phyloP scores from a whole-genome alignment of 768 basidiomycete species.

The Chalciporus sphaerocephalus region DNA sequence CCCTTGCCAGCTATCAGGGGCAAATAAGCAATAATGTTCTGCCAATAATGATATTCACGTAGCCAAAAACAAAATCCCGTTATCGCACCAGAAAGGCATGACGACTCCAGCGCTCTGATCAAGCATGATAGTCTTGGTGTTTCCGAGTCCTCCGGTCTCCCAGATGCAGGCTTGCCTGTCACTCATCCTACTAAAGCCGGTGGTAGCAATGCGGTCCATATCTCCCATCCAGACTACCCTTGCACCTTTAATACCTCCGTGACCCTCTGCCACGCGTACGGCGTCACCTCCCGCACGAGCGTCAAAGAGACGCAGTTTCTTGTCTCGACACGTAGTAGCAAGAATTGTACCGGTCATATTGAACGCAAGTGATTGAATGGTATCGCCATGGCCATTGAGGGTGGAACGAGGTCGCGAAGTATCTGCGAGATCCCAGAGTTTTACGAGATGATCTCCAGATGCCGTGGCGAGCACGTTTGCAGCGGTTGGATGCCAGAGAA shows the following conservation, averaged over 20 bases:
- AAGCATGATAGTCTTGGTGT: slow-evolving; percentile 70
- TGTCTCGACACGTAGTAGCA: slow-evolving; percentile 88
- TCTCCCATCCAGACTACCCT: slow-evolving; percentile 91
- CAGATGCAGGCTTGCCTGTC: slow-evolving; percentile 88
- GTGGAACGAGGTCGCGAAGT: slow-evolving; percentile 59
- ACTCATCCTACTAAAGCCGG: slow-evolving; percentile 95
- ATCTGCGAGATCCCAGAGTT: slow-evolving; percentile 86
- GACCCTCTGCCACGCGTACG: slow-evolving; percentile 78
- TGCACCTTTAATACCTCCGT: slow-evolving; percentile 90
- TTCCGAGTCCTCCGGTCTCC: slow-evolving; percentile 76
- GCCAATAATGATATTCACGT: slow-evolving; percentile 17
- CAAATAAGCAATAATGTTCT: slow-evolving; percentile 2
- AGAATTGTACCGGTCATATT: slow-evolving; percentile 76
- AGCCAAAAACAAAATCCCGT: slow-evolving; percentile 85
- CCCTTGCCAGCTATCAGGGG: slow-evolving; percentile 72
- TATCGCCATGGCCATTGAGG: slow-evolving; percentile 76
- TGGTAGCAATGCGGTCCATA: slow-evolving; percentile 83
- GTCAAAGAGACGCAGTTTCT: slow-evolving; percentile 90
- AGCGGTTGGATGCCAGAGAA: slow-evolving; percentile 91
- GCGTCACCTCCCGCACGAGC: slow-evolving; percentile 79
- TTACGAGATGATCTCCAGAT: slow-evolving; percentile 80
- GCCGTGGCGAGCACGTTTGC: slow-evolving; percentile 78
- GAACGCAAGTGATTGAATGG: slow-evolving; percentile 82
- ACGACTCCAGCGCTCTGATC: slow-evolving; percentile 91
- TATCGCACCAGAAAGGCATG: slow-evolving; percentile 98